phyloP scores from a whole-genome alignment of 805 yeast genomes.

The Lipomyces mesembrius region DNA sequence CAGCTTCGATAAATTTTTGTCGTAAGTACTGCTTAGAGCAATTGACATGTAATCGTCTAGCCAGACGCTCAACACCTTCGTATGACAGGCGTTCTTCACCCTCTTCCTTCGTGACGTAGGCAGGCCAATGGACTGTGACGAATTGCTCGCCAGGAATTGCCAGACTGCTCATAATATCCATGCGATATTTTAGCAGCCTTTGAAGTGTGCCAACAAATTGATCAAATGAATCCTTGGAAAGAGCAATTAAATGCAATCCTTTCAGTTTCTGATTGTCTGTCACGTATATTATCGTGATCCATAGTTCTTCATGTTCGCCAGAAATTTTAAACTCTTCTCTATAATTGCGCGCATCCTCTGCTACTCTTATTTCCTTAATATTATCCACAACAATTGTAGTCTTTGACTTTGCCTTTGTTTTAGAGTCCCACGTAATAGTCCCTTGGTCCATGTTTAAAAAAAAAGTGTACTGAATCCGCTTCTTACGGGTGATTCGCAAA shows the following conservation, averaged over 20 bases:
- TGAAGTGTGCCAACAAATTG: conserved; percentile 59
- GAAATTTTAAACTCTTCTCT: conserved; percentile 82
- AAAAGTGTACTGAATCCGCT: conserved; percentile 63
- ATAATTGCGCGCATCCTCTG: conserved; percentile 78
- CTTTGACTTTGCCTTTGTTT: conserved; percentile 41
- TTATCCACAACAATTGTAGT: conserved; percentile 57
- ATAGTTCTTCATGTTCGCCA: conserved; percentile 62
- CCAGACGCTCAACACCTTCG: conserved; percentile 67
- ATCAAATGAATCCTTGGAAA: conserved; percentile 56
- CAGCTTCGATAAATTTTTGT: conserved; percentile 59
- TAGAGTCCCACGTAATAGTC: conserved; percentile 61
- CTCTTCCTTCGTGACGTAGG: conserved; percentile 45
- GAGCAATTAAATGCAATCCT: conserved; percentile 78
- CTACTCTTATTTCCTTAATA: conserved; percentile 64
- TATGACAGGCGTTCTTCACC: conserved; percentile 51
- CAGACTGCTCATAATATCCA: conserved; percentile 65
- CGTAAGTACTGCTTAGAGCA: conserved; percentile 60
- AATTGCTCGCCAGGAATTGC: conserved; percentile 67
- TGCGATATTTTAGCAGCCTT: conserved; percentile 60
- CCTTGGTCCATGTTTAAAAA: conserved; percentile 61
- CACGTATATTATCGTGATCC: conserved; percentile 83
- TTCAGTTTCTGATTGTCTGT: conserved; percentile 66
- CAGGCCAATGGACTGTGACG: conserved; percentile 68
- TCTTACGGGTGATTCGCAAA: conserved; percentile 70
- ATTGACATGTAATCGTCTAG: conserved; percentile 72